phyloP scores from a whole-genome alignment of 2,329 filamentous ascomycete genomes.

The Cladobotryum protrusum region DNA sequence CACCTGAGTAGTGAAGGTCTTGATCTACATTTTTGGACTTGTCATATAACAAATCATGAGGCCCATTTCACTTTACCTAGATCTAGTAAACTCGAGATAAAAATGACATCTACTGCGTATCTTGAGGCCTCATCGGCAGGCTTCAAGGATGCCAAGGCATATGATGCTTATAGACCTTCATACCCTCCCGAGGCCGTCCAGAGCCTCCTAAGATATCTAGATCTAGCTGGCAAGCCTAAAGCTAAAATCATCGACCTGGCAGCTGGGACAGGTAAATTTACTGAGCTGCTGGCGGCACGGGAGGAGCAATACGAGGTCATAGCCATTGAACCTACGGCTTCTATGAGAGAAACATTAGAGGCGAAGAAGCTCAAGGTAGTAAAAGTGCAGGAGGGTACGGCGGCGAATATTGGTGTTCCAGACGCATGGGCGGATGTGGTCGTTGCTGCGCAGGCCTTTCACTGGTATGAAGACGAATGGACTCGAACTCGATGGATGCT shows the following conservation, averaged over 20 bases:
- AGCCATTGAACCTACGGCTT: constrained; percentile 57
- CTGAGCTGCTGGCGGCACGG: constrained; percentile 52
- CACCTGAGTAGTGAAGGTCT: background rate
- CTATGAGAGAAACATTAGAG: constrained; percentile 57
- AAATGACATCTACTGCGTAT: constrained; percentile 34
- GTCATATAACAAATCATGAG: background rate
- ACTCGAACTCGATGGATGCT: too few species aligned
- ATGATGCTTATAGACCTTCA: constrained; percentile 63
- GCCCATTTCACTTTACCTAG: too few species aligned
- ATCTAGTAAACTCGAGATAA: too few species aligned
- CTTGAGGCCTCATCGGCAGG: constrained; percentile 48
- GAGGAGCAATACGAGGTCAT: constrained; percentile 55
- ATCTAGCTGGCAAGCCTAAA: constrained; percentile 39
- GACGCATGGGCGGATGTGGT: constrained; percentile 58
- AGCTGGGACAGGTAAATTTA: constrained; percentile 66
- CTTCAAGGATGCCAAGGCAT: constrained; percentile 57
- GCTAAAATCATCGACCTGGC: constrained; percentile 57
- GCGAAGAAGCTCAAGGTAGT: constrained; percentile 53
- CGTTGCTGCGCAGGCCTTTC: constrained; percentile 59
- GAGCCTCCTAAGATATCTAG: constrained; percentile 50
- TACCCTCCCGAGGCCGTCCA: constrained; percentile 56
- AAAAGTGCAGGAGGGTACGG: constrained; percentile 50
- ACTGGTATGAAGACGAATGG: constrained; percentile 38
- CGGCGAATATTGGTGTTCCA: constrained; percentile 48
- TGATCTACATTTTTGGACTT: background rate